Percentiles rank a stretch among this genome's conserved stretches.
Conservation (phyloP, 2,329 filamentous ascomycete species). For the Talaromyces sp. region DNA sequence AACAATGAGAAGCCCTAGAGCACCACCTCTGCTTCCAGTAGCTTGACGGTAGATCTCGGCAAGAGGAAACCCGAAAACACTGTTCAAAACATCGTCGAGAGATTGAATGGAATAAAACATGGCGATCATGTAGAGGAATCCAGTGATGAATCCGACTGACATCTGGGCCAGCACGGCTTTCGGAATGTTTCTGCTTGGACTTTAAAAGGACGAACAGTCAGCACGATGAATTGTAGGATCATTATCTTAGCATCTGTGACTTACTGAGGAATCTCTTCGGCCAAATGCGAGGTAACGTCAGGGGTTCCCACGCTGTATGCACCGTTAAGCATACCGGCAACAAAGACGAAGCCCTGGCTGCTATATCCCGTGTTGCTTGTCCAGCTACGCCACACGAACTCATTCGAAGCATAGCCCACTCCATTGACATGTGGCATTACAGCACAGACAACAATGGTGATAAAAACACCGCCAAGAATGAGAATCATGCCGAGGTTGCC, state of each 20-base stretch:
- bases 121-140: conserved; percentile 49
- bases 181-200: conserved; percentile 45
- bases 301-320: conserved; percentile 65
- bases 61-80: conserved; percentile 43
- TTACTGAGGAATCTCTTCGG: conserved; percentile 59
- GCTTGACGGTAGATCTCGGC: conserved; percentile 50
- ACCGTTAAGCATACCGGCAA: conserved; percentile 65
- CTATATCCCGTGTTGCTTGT: conserved; percentile 44
- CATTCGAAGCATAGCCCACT: conserved; percentile 44
- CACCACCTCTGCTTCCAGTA: conserved; percentile 48
- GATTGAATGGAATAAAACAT: conserved; percentile 52
- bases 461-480: conserved; percentile 51
- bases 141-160: conserved; percentile 46
- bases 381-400: conserved; percentile 57
- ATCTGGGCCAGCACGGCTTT: conserved; percentile 51
- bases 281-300: conserved; percentile 62
- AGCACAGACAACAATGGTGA: conserved; percentile 53
- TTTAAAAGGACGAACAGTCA: conserved; percentile 11
- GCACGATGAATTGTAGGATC: background rate
- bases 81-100: conserved; percentile 39
- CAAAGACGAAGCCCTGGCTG: conserved; percentile 60
- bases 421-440: conserved; percentile 51
- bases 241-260: background rate
- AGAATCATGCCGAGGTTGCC: conserved; percentile 57
- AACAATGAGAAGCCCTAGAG: conserved; percentile 57